Conservation (phyloP, 2,329 filamentous ascomycete genomes). For the Annulohypoxylon truncatum region DNA sequence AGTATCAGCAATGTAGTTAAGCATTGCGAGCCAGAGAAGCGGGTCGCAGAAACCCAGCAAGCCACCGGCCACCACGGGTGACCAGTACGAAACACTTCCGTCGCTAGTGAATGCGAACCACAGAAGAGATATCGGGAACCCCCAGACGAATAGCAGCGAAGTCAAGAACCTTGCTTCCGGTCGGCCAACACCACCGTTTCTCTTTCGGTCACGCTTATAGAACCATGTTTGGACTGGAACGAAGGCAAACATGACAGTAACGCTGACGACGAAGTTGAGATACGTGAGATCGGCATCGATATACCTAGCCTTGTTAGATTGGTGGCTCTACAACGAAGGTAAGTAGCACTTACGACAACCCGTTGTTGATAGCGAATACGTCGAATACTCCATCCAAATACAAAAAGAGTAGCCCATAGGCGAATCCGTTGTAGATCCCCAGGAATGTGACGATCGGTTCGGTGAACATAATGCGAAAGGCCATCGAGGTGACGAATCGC, state of each 20-base stretch:
- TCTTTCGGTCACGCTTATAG: constrained; percentile 53
- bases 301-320: constrained; percentile 43
- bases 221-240: constrained; percentile 57
- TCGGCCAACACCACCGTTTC: constrained; percentile 50
- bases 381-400: constrained; percentile 58
- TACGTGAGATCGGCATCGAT: constrained; percentile 55
- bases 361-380: constrained; percentile 57
- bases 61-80: constrained; percentile 54
- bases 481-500: constrained; percentile 56
- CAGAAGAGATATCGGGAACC: constrained; percentile 56
- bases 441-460: constrained; percentile 56
- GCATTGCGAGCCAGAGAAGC: constrained; percentile 57
- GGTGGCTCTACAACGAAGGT: not conserved
- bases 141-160: constrained; percentile 56
- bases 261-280: constrained; percentile 57
- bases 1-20: constrained; percentile 57
- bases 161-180: constrained; percentile 57
- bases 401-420: constrained; percentile 56
- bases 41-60: constrained; percentile 56
- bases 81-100: constrained; percentile 55
- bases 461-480: constrained; percentile 56
- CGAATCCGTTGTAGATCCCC: constrained; percentile 56
- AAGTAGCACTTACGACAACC: constrained; percentile 49
- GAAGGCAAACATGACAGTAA: constrained; percentile 55
- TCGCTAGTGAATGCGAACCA: constrained; percentile 58